phyloP scores from a whole-genome alignment of 2,329 filamentous ascomycete species.

The Fusarium sp. region DNA sequence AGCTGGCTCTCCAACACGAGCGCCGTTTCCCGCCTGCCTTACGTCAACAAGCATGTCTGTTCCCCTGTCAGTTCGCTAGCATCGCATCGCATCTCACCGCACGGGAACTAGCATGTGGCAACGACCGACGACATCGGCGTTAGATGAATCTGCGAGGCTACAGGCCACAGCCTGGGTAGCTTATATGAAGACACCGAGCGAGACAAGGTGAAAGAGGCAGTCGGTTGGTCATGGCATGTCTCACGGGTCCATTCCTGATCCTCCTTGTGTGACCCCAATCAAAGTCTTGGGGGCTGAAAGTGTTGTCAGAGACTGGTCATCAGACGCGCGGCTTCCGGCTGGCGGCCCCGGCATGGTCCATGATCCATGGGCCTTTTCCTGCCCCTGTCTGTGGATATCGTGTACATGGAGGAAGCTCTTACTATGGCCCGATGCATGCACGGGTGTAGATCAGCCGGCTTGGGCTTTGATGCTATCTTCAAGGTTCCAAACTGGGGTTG shows the following conservation, averaged over 20 bases:
- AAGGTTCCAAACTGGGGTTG: background rate
- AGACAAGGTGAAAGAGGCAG: background rate
- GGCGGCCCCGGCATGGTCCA: slow-evolving; percentile 2
- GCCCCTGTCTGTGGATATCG: background rate
- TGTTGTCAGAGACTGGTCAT: slow-evolving; percentile 1
- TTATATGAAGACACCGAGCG: background rate
- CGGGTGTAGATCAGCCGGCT: slow-evolving; percentile 14
- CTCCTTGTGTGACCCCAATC: background rate
- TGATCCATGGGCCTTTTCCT: background rate
- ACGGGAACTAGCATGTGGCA: background rate
- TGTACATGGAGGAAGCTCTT: background rate
- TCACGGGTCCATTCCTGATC: slow-evolving; percentile 3
- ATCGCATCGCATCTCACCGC: background rate
- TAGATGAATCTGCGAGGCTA: slow-evolving; percentile 2
- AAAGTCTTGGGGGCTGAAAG: background rate
- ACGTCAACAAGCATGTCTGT: background rate
- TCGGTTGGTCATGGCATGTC: background rate
- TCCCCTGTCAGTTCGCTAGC: background rate
- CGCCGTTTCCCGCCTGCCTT: background rate
- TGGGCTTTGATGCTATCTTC: background rate
- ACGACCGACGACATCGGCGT: background rate
- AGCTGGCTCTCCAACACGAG: background rate
- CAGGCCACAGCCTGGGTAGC: background rate
- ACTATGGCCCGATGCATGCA: slow-evolving; percentile 11
- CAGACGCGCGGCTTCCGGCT: slow-evolving; percentile 6